These are phyloP conservation scores for Gossypium turneri DNA, from an alignment of 345 rosid species.

Conservation along the genomic window DNA sequence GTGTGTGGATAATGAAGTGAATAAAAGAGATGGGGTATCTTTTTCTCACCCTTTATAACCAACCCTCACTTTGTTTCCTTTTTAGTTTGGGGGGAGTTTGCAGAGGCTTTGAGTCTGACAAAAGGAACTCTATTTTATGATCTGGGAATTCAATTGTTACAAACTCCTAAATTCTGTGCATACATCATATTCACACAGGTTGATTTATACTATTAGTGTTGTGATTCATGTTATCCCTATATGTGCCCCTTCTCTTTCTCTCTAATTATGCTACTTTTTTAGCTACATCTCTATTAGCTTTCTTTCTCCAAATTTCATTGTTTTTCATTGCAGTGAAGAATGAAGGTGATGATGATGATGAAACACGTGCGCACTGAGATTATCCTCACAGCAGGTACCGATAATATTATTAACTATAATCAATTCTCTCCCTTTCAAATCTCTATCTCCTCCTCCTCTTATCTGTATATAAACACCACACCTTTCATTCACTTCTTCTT, in stretches of 20 bases:
- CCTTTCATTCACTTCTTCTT: not conserved
- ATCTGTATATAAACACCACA: slow-evolving; percentile 3
- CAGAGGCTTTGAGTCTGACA: slow-evolving; percentile 71
- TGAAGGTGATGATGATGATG: slow-evolving; percentile 48
- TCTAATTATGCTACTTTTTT: not conserved
- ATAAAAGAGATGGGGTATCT: slow-evolving; percentile 42
- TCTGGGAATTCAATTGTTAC: not conserved
- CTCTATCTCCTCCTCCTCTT: not conserved
- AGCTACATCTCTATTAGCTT: not conserved
- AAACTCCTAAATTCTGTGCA: not conserved
- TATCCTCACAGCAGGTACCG: slow-evolving; percentile 65
- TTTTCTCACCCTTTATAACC: slow-evolving; percentile 37
- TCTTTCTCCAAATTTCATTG: slow-evolving; percentile 9
- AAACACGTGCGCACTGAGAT: slow-evolving; percentile 74
- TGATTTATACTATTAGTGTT: not conserved
- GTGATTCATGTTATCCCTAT: not conserved
- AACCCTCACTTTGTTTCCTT: slow-evolving; percentile 30
- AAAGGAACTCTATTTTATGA: slow-evolving; percentile 19
- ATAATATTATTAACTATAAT: slow-evolving; percentile 43
- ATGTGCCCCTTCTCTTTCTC: slow-evolving; percentile 12
- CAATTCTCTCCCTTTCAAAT: slow-evolving; percentile 31
- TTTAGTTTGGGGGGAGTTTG: slow-evolving; percentile 42
- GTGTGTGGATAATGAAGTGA: slow-evolving; percentile 34
- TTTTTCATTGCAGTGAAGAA: slow-evolving; percentile 42
- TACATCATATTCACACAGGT: not conserved